These are phyloP conservation scores for Penicillium sp. DNA, from an alignment of 2,329 filamentous ascomycete genomes.

Conservation along the genomic window DNA sequence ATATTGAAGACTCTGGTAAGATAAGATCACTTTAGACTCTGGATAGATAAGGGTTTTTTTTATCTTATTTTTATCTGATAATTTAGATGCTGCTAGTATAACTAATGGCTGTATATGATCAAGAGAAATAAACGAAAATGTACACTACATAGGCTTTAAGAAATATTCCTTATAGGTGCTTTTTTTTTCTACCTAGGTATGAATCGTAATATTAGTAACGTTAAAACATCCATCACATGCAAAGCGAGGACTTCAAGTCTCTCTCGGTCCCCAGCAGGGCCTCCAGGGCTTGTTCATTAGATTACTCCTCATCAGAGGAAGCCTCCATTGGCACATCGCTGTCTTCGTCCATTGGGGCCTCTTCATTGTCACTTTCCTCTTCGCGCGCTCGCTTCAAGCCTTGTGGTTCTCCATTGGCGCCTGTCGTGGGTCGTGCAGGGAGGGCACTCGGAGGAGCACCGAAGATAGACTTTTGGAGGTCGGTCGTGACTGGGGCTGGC, in stretches of 20 bases:
- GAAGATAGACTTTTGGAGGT: conserved; percentile 78
- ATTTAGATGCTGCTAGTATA: no score
- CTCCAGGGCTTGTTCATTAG: neutral
- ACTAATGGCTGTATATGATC: no score
- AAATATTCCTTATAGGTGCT: no score
- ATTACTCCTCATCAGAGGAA: conserved; percentile 67
- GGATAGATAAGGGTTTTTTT: no score
- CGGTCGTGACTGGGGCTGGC: conserved; percentile 61
- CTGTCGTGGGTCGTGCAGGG: conserved; percentile 52
- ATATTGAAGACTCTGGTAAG: no score
- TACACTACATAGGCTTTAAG: no score
- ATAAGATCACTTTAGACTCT: no score
- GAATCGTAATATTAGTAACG: no score
- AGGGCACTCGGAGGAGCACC: conserved; percentile 55
- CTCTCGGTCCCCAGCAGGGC: conserved; percentile 11
- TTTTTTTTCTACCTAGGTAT: no score
- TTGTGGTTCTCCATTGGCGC: conserved; percentile 51
- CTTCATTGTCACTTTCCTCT: conserved; percentile 56
- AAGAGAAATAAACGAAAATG: no score
- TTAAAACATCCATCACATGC: neutral
- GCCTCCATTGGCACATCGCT: conserved; percentile 68
- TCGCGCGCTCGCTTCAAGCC: conserved; percentile 68
- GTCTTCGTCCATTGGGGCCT: conserved; percentile 63
- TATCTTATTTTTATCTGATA: no score
- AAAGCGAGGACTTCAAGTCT: conserved; percentile 12